These are phyloP conservation scores for Globisporangium abappressorium DNA, from an alignment of 352 stramenopile genomes.

Conservation along the genomic window DNA sequence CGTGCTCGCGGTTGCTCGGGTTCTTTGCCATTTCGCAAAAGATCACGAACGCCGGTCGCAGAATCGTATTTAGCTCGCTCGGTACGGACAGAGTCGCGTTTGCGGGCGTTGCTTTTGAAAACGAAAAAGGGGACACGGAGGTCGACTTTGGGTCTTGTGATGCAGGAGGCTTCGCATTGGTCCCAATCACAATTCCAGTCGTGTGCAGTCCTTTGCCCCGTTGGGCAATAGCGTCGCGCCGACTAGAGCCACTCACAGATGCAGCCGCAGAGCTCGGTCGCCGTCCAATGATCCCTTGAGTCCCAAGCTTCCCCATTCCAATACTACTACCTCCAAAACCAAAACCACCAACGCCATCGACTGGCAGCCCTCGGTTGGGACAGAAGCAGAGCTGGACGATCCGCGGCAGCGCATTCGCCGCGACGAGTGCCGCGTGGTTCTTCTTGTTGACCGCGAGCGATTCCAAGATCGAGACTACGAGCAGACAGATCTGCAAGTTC, in stretches of 20 bases:
- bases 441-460: constrained; percentile 39
- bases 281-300: not conserved
- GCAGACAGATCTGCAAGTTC: constrained; percentile 35
- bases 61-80: constrained; percentile 23
- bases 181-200: not conserved
- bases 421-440: constrained; percentile 52
- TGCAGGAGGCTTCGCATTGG: not conserved
- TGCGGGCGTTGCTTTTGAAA: no score
- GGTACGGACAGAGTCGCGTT: constrained; percentile 7
- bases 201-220: not conserved
- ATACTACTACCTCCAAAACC: not conserved
- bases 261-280: constrained; percentile 3
- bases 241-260: not conserved
- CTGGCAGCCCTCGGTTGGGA: constrained; percentile 6
- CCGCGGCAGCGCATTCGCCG: constrained; percentile 39
- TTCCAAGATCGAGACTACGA: constrained; percentile 63
- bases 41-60: constrained; percentile 46
- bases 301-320: not conserved
- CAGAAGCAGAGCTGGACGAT: constrained; percentile 58
- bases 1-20: constrained; percentile 43
- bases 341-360: not conserved
- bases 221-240: constrained; percentile 8
- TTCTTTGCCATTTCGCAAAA: constrained; percentile 69
- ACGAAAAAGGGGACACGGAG: no score
- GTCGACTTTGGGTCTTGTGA: not conserved